Evolutionary conservation across 2,329 filamentous ascomycete species (phyloP).

Genomic region (Claviceps monticola): DNA sequence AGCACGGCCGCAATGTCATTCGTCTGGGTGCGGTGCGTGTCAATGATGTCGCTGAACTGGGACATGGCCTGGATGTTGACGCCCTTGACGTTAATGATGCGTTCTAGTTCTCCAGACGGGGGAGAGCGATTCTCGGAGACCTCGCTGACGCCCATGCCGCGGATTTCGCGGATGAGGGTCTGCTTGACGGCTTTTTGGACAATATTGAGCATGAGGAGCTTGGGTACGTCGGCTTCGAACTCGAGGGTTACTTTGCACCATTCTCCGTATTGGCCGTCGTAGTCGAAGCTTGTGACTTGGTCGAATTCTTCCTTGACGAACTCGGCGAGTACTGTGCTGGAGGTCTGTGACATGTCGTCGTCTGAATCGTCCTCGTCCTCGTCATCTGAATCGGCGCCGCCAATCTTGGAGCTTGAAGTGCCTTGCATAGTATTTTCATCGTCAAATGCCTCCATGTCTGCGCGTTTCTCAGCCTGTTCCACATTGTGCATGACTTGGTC

Average conservation of each 20-base stretch:
- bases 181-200: conserved; percentile 68
- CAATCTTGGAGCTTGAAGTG: conserved; percentile 18
- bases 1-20: conserved; percentile 88
- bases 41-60: conserved; percentile 69
- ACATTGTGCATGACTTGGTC: conserved; percentile 55
- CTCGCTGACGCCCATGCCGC: conserved; percentile 59
- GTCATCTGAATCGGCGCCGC: conserved; percentile 22
- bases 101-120: conserved; percentile 15
- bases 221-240: conserved; percentile 68
- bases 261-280: conserved; percentile 58
- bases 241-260: conserved; percentile 74
- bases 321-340: conserved; percentile 40
- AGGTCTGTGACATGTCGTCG: conserved; percentile 16
- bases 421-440: conserved; percentile 32
- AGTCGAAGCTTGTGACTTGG: conserved; percentile 64
- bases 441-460: conserved; percentile 34
- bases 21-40: conserved; percentile 74
- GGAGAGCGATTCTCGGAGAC: conserved; percentile 43
- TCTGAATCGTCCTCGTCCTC: conserved; percentile 23
- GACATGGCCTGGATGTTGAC: conserved; percentile 88
- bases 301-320: conserved; percentile 49
- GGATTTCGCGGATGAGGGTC: conserved; percentile 77
- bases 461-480: conserved; percentile 42
- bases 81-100: conserved; percentile 64
- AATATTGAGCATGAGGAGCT: conserved; percentile 83